Evolutionary conservation across 2,329 filamentous ascomycete species (phyloP).

Genomic region (Elsinoe batatas): DNA sequence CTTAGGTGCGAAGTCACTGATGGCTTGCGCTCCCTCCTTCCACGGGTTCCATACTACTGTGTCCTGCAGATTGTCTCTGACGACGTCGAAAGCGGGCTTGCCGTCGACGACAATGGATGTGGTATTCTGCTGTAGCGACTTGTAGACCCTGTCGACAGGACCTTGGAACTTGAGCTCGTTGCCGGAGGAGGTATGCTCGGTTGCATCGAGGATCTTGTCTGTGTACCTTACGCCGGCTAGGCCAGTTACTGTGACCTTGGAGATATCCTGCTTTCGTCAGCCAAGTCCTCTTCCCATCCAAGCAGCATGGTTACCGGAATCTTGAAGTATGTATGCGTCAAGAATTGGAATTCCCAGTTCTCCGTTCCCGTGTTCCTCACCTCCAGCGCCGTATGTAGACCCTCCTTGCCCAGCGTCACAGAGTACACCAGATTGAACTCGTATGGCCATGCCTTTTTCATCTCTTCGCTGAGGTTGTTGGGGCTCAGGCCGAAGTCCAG

Average conservation of each 20-base stretch:
- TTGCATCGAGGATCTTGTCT: slow-evolving; percentile 68
- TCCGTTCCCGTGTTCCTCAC: slow-evolving; percentile 78
- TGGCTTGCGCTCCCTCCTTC: slow-evolving; percentile 70
- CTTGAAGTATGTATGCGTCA: slow-evolving; percentile 84
- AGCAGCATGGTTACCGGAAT: slow-evolving; percentile 54
- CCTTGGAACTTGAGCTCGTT: slow-evolving; percentile 57
- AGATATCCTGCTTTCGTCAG: slow-evolving; percentile 57
- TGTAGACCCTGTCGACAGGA: slow-evolving; percentile 86
- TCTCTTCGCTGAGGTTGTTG: slow-evolving; percentile 57
- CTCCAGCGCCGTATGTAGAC: slow-evolving; percentile 70
- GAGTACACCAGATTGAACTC: slow-evolving; percentile 89
- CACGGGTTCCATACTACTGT: slow-evolving; percentile 97
- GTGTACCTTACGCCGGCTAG: slow-evolving; percentile 67
- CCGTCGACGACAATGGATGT: slow-evolving; percentile 56
- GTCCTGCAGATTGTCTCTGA: slow-evolving; percentile 75
- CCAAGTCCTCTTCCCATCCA: background rate
- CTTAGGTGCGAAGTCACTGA: slow-evolving; percentile 80
- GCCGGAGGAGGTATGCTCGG: slow-evolving; percentile 55
- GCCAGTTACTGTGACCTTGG: slow-evolving; percentile 59
- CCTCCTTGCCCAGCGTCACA: slow-evolving; percentile 68
- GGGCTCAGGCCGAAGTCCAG: slow-evolving; percentile 88
- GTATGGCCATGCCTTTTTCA: slow-evolving; percentile 68
- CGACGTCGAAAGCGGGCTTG: slow-evolving; percentile 58
- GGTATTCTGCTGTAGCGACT: slow-evolving; percentile 49
- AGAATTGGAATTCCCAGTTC: slow-evolving; percentile 80